Conservation (phyloP, 108 stramenopile species). For the Epithemia pelagica region DNA sequence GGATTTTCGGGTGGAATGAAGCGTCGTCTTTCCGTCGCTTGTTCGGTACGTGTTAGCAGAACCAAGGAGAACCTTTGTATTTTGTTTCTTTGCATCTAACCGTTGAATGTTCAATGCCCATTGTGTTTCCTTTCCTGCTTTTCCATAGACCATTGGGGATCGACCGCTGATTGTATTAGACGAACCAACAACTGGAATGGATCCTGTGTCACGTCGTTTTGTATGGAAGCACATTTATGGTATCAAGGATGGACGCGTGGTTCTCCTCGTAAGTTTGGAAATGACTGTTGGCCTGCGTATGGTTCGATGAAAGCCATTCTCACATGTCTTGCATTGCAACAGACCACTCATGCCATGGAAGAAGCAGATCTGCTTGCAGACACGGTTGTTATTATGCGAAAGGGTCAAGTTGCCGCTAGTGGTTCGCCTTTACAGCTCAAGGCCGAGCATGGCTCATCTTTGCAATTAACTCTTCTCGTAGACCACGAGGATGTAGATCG, state of each 20-base stretch:
- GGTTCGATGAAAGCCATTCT: no score
- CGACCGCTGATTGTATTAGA: slow-evolving; percentile 72
- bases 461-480: slow-evolving; percentile 24
- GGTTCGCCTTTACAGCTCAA: slow-evolving; percentile 52
- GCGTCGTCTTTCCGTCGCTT: slow-evolving; percentile 73
- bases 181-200: slow-evolving; percentile 80
- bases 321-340: not conserved
- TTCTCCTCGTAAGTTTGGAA: slow-evolving; percentile 52
- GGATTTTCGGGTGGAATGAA: slow-evolving; percentile 82
- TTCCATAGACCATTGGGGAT: slow-evolving; percentile 65
- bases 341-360: slow-evolving; percentile 94
- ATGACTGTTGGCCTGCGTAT: no score
- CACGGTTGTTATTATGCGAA: slow-evolving; percentile 74
- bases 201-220: slow-evolving; percentile 67
- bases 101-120: no score
- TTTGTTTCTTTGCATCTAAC: no score
- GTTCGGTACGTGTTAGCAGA: slow-evolving; percentile 23
- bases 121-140: no score
- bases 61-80: no score
- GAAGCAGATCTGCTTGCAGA: slow-evolving; percentile 91
- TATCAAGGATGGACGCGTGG: slow-evolving; percentile 47
- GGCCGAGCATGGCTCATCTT: slow-evolving; percentile 17
- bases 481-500: slow-evolving; percentile 24
- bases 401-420: slow-evolving; percentile 49
- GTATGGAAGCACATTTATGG: slow-evolving; percentile 56